Base-by-base conservation (phyloP, 2,329 filamentous ascomycete genomes). In the Knoxdaviesia capensis region DNA sequence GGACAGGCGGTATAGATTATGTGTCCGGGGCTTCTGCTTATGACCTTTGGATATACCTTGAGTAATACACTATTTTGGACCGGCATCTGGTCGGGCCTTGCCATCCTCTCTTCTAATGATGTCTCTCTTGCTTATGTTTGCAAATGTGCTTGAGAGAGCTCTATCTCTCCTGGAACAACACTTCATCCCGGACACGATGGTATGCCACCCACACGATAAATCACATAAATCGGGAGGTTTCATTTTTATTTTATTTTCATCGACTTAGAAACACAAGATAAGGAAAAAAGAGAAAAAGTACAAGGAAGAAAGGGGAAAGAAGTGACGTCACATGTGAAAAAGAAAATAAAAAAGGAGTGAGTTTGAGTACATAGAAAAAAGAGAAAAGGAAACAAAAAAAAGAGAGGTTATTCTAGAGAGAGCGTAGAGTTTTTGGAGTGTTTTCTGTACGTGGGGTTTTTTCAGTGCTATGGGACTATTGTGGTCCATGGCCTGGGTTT, bases 371-470 rank as follows among this genome's bases (percentile, higher is more conserved):
- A 39, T 30, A 30, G 8, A 28, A 39, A 35, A 38, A 41, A 39
- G 41, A 41, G 34, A 43, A 35, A 38, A 36, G 29, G 28, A 10
- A 41, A 39, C 32, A 30, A 41, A n/a, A 43, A 40, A 33, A 38
- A 44, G 42, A 43, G 33, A 43, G 47, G 46, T 20, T 36, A 7
- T 28, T 31, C 29, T 30, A 44, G 8, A n/a, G 35, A 37, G 36
- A 37, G 11, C 7, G 5, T 37, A 10, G 29, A 31, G 32, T 31
- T 40, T 30, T 7, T 32, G 29, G n/a, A n/a, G n/a, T n/a, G n/a
- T n/a, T n/a, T n/a, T n/a, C n/a, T n/a, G n/a, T n/a, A n/a, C n/a
- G n/a, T n/a, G 20, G 20, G 3, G 20, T 20, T 20, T 20, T 20
- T 2, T 20, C 20, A 2, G 20, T 20, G 20, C 20, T 20, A 20